These are phyloP conservation scores for Ganoderma multipileum DNA, from an alignment of 1,284 basidiomycete species.

Conservation along the genomic window DNA sequence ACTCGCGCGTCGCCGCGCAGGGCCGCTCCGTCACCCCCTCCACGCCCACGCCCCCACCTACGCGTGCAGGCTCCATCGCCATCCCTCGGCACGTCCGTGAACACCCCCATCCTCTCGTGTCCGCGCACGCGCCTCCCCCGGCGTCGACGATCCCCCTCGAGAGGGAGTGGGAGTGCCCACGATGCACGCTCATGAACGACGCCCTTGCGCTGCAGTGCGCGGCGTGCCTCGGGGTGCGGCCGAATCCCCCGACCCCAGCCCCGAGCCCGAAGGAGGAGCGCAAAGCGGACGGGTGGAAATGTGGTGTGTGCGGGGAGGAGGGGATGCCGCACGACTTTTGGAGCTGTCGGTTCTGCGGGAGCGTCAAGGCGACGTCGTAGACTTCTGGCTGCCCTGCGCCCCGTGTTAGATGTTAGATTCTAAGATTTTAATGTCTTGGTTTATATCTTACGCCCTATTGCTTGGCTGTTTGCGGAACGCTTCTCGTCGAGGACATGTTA, in stretches of 20 bases:
- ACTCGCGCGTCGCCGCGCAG: slow-evolving; percentile 15
- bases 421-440: not conserved
- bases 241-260: slow-evolving; percentile 40
- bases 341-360: slow-evolving; percentile 78
- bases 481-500: not conserved
- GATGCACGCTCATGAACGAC: slow-evolving; percentile 77
- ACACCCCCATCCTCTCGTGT: not conserved
- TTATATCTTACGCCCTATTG: not conserved
- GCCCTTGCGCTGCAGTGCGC: slow-evolving; percentile 60
- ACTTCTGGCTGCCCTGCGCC: too few species aligned
- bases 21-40: slow-evolving; percentile 6
- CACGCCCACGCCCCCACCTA: slow-evolving; percentile 25
- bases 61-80: slow-evolving; percentile 23
- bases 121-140: slow-evolving; percentile 13
- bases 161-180: slow-evolving; percentile 68
- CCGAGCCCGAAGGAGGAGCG: slow-evolving; percentile 48
- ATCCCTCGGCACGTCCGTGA: slow-evolving; percentile 2
- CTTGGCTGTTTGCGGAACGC: not conserved
- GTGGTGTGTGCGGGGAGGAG: slow-evolving; percentile 68
- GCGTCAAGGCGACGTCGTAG: slow-evolving; percentile 54
- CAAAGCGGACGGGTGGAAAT: slow-evolving; percentile 71
- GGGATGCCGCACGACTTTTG: slow-evolving; percentile 72
- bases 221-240: slow-evolving; percentile 63
- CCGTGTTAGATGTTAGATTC: not conserved
- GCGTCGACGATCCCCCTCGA: slow-evolving; percentile 15